Evolutionary conservation across 2,329 filamentous ascomycete species (phyloP).

Genomic region (Aureobasidium sp.): DNA sequence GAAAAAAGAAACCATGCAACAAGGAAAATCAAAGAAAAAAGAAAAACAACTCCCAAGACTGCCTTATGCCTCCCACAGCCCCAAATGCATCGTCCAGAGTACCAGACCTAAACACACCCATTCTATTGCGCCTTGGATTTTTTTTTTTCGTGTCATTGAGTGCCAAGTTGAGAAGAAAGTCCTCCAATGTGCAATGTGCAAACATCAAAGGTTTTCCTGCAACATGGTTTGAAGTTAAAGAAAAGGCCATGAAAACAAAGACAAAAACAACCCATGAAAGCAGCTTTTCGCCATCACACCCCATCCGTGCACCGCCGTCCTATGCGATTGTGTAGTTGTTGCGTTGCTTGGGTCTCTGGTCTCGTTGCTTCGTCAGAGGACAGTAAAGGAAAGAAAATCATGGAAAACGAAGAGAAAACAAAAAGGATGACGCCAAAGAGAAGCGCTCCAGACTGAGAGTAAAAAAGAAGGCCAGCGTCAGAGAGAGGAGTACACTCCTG

Average conservation of each 20-base stretch:
- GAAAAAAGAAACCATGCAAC: neutral
- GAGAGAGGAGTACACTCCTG: neutral
- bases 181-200: neutral
- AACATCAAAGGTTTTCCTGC: neutral
- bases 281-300: neutral
- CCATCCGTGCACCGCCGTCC: neutral
- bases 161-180: neutral
- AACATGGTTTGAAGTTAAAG: neutral
- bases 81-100: neutral
- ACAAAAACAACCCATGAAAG: neutral
- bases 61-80: neutral
- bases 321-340: slow-evolving; percentile 3
- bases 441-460: neutral
- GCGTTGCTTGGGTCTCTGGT: slow-evolving; percentile 2
- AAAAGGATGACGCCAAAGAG: neutral
- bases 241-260: neutral
- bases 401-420: neutral
- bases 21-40: neutral
- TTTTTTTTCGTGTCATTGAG: neutral
- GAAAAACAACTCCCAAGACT: neutral
- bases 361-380: slow-evolving; percentile 9
- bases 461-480: neutral
- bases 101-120: neutral
- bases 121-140: neutral
- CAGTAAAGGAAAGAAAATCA: neutral